phyloP scores from a whole-genome alignment of 306 rosid species.

The Glycine latifolia region DNA sequence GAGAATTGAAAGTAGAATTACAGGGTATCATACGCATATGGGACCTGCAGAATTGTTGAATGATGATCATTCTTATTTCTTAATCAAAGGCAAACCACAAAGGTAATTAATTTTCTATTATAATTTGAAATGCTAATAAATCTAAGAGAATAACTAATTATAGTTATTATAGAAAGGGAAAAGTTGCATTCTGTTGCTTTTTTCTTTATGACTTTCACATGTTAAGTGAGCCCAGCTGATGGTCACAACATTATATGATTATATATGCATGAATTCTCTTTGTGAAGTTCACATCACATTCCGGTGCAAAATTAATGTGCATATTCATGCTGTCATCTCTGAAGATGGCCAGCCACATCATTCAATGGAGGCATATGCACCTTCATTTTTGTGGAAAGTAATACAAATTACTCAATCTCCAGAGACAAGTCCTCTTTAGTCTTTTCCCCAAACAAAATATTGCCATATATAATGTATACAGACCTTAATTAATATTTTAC shows the following conservation, averaged over 20 bases:
- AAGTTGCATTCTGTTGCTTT: slow-evolving; percentile 38
- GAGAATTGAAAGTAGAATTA: not conserved
- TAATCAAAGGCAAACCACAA: slow-evolving; percentile 27
- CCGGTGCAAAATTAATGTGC: slow-evolving; percentile 38
- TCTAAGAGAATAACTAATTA: slow-evolving; percentile 42
- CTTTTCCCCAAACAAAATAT: not conserved
- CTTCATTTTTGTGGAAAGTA: slow-evolving; percentile 40
- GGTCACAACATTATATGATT: slow-evolving; percentile 50
- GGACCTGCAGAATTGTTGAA: slow-evolving; percentile 39
- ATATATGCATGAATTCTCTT: slow-evolving; percentile 48
- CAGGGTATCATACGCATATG: slow-evolving; percentile 21
- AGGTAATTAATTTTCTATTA: slow-evolving; percentile 49
- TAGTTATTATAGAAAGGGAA: slow-evolving; percentile 22
- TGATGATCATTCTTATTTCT: slow-evolving; percentile 22
- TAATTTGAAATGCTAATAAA: slow-evolving; percentile 50
- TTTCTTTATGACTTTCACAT: slow-evolving; percentile 50
- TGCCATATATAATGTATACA: not conserved
- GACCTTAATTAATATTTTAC: not conserved
- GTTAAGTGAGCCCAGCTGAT: slow-evolving; percentile 60
- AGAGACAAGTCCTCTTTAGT: not conserved
- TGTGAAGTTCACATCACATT: slow-evolving; percentile 62
- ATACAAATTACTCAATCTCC: not conserved
- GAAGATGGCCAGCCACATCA: slow-evolving; percentile 59
- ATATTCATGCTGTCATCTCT: slow-evolving; percentile 41
- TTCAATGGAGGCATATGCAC: slow-evolving; percentile 51